These are phyloP conservation scores for Penicillium nordicum DNA, from an alignment of 2,329 filamentous ascomycete genomes.

Conservation along the genomic window DNA sequence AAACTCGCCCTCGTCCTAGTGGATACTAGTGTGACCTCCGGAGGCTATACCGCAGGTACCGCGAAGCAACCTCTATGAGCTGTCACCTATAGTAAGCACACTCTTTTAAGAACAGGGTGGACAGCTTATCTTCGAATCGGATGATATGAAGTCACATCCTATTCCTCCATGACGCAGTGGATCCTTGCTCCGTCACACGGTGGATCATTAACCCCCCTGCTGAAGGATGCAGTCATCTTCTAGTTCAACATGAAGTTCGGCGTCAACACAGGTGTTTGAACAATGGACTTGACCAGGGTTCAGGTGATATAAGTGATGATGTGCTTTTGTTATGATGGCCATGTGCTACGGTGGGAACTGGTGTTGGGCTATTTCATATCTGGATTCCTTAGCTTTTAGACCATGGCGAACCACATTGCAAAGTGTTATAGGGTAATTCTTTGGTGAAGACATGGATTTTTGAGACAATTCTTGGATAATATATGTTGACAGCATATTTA, in stretches of 20 bases:
- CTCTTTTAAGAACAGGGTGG: neutral
- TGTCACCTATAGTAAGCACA: neutral
- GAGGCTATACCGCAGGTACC: conserved; percentile 9
- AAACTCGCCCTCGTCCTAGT: neutral
- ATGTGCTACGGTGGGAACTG: neutral
- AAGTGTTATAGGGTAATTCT: neutral
- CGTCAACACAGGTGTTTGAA: neutral
- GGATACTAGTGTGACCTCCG: neutral
- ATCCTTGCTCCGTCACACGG: conserved; percentile 4
- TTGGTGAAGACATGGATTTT: neutral
- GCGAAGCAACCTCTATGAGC: conserved; percentile 1
- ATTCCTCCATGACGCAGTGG: conserved; percentile 4
- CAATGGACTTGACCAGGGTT: neutral
- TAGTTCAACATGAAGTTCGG: conserved; percentile 3
- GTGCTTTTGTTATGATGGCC: neutral
- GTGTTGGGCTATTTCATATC: neutral
- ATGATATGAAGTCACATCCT: conserved; percentile 9
- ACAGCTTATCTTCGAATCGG: conserved; percentile 5
- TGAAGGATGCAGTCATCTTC: conserved; percentile 9
- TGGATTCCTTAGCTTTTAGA: neutral
- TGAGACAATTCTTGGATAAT: no score
- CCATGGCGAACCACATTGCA: neutral
- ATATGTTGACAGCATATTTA: neutral
- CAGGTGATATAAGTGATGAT: neutral
- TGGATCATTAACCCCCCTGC: conserved; percentile 1